A percentile compares a stretch with the other conserved stretches of the same genome.
These are phyloP conservation scores for Xylaria intraflava DNA, from an alignment of 495 filamentous ascomycete species.

Conservation along the genomic window DNA sequence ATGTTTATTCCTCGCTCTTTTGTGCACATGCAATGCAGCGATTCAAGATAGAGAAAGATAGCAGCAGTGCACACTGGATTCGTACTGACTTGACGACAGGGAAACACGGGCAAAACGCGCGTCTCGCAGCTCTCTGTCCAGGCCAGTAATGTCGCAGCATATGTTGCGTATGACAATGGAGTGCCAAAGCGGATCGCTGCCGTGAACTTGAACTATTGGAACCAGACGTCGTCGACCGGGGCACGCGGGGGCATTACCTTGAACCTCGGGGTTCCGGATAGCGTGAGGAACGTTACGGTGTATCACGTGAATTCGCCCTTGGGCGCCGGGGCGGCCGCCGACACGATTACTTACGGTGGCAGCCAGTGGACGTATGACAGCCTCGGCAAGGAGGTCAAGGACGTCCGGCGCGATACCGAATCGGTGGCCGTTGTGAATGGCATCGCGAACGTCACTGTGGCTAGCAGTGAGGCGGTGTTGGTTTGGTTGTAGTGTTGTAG, in stretches of 20 bases:
- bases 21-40: not conserved
- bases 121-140: constrained; percentile 18
- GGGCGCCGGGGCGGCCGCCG: constrained; percentile 20
- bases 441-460: constrained; percentile 14
- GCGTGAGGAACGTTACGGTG: constrained; percentile 9
- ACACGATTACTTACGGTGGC: constrained; percentile 25
- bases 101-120: constrained; percentile 18
- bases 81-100: constrained; percentile 1
- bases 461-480: constrained; percentile 19
- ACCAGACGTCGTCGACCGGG: constrained; percentile 18
- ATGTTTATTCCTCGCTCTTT: not conserved
- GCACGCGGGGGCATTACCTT: constrained; percentile 16
- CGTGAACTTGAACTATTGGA: constrained; percentile 26
- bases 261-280: constrained; percentile 10
- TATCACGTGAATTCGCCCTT: constrained; percentile 22
- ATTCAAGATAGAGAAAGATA: not conserved
- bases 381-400: constrained; percentile 21
- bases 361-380: constrained; percentile 28
- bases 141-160: constrained; percentile 15
- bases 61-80: not conserved
- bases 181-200: constrained; percentile 19
- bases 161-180: constrained; percentile 19
- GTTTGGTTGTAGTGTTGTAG: constrained; percentile 17
- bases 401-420: constrained; percentile 18
- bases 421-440: constrained; percentile 12